Percentiles rank a stretch among this genome's conserved stretches.
Evolutionary conservation across 768 basidiomycete species (phyloP).

Genomic region (Goffeauzyma gilvescens): DNA sequence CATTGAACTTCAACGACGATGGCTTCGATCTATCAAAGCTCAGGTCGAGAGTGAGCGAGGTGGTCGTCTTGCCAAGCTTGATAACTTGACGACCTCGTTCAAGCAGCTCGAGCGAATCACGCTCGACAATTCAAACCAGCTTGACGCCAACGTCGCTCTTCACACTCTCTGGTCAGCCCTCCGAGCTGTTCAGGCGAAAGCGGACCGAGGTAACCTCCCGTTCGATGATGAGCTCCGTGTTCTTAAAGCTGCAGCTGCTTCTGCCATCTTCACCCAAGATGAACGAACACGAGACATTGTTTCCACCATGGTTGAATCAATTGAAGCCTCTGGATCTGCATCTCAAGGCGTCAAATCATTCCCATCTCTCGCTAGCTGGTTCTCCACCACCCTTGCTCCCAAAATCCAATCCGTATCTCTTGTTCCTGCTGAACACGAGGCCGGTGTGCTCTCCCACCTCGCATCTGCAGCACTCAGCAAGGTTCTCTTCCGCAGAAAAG

Average conservation of each 20-base stretch:
- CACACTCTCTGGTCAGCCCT: constrained; percentile 86
- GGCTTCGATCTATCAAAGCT: constrained; percentile 90
- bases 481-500: constrained; percentile 53
- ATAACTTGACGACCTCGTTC: constrained; percentile 71
- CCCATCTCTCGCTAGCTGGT: constrained; percentile 79
- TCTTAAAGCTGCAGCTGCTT: constrained; percentile 44
- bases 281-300: constrained; percentile 50
- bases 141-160: constrained; percentile 81
- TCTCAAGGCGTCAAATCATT: constrained; percentile 53
- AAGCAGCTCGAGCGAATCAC: constrained; percentile 81
- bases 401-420: constrained; percentile 73
- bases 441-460: constrained; percentile 69
- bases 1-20: constrained; percentile 86
- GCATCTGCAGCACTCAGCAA: constrained; percentile 58
- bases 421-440: constrained; percentile 64
- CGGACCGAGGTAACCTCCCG: constrained; percentile 48
- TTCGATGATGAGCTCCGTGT: constrained; percentile 80
- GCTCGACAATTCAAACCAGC: constrained; percentile 69
- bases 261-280: constrained; percentile 46
- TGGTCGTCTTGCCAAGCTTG: constrained; percentile 80
- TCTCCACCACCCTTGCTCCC: constrained; percentile 60
- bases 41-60: constrained; percentile 92
- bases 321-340: constrained; percentile 29
- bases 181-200: constrained; percentile 52
- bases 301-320: constrained; percentile 50